Conservation (phyloP, 1,284 basidiomycete genomes). For the Fomitiporia mediterranea region DNA sequence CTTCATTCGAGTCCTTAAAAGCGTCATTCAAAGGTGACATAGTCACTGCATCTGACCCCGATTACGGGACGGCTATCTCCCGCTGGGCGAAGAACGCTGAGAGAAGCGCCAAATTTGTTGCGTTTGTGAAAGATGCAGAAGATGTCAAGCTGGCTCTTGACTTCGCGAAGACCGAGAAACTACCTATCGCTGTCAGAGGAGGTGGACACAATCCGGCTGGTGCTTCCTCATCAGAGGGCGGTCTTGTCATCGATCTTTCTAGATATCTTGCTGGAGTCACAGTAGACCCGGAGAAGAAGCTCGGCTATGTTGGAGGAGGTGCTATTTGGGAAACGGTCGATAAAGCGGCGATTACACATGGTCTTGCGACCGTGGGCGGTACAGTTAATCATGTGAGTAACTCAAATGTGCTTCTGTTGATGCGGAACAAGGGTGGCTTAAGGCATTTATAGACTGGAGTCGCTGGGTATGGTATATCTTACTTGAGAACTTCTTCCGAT, state of each 20-base stretch:
- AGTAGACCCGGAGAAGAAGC: conserved; percentile 39
- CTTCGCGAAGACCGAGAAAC: conserved; percentile 35
- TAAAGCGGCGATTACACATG: conserved; percentile 40
- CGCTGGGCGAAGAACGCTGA: conserved; percentile 28
- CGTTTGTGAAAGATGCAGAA: conserved; percentile 24
- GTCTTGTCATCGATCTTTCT: conserved; percentile 54
- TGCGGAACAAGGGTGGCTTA: too few relatives aligned
- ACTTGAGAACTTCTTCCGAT: not conserved
- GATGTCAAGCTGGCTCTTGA: conserved; percentile 33
- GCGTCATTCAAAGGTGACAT: conserved; percentile 23
- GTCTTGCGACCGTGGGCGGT: conserved; percentile 46
- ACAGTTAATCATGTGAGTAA: conserved; percentile 52
- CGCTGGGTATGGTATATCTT: conserved; percentile 36
- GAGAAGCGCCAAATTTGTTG: conserved; percentile 28
- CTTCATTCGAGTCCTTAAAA: conserved; percentile 17
- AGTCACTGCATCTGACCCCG: conserved; percentile 22
- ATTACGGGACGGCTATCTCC: conserved; percentile 24
- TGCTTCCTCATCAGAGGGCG: conserved; percentile 45
- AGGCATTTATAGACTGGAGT: conserved; percentile 46
- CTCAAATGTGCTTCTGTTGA: too few relatives aligned
- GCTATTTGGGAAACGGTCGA: conserved; percentile 51
- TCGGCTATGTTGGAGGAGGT: conserved; percentile 49
- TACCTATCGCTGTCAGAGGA: conserved; percentile 42
- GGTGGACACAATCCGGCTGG: conserved; percentile 48
- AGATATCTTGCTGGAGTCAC: conserved; percentile 38